phyloP scores from a whole-genome alignment of 495 filamentous ascomycete genomes.

The Bacidia rubella region DNA sequence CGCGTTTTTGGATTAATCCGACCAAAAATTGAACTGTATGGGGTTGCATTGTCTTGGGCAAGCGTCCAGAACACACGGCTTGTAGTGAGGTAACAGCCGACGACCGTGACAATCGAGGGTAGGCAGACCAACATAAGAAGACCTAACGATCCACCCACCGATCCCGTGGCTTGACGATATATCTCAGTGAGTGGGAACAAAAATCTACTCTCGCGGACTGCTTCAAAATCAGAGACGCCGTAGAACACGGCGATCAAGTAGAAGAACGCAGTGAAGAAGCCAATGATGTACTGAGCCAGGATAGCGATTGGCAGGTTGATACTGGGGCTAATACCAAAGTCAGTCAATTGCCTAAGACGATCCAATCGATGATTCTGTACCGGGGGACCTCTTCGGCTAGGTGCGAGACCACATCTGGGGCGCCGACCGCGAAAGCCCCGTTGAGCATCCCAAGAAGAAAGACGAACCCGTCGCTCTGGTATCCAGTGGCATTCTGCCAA shows the following conservation, averaged over 20 bases:
- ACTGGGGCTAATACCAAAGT: slow-evolving; percentile 26
- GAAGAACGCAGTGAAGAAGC: slow-evolving; percentile 35
- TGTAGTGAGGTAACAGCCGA: slow-evolving; percentile 57
- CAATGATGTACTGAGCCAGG: slow-evolving; percentile 35
- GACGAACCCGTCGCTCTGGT: slow-evolving; percentile 54
- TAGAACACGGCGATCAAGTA: slow-evolving; percentile 44
- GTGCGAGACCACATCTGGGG: slow-evolving; percentile 63
- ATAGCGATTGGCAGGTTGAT: slow-evolving; percentile 38
- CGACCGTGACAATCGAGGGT: slow-evolving; percentile 32
- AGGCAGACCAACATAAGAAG: slow-evolving; percentile 54
- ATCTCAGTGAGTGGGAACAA: slow-evolving; percentile 65
- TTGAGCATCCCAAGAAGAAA: slow-evolving; percentile 76
- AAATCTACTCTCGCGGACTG: slow-evolving; percentile 24
- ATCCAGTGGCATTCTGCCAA: slow-evolving; percentile 56
- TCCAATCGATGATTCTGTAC: slow-evolving; percentile 27
- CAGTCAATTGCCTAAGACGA: background rate
- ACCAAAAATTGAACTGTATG: slow-evolving; percentile 29
- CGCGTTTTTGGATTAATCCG: slow-evolving; percentile 33
- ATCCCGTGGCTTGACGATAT: slow-evolving; percentile 65
- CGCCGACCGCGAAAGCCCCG: slow-evolving; percentile 73
- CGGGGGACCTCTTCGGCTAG: slow-evolving; percentile 71
- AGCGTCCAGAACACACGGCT: slow-evolving; percentile 79
- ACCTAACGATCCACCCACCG: slow-evolving; percentile 41
- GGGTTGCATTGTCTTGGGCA: slow-evolving; percentile 53
- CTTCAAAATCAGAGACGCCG: slow-evolving; percentile 30